Evolutionary conservation across 2,329 filamentous ascomycete genomes (phyloP).

Genomic region (Colletotrichum sojae): DNA sequence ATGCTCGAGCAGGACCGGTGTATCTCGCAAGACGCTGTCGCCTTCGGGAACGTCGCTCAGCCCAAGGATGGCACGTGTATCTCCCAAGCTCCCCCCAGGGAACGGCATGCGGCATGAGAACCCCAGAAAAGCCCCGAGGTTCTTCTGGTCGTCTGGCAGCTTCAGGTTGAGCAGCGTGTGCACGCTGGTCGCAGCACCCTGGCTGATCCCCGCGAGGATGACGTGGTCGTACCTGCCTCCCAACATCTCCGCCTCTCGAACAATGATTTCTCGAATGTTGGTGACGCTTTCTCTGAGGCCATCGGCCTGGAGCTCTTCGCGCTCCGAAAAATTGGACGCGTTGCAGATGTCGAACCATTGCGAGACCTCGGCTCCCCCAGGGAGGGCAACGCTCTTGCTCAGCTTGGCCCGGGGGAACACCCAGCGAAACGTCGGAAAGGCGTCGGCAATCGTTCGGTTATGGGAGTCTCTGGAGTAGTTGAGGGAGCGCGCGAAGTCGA

Average conservation of each 20-base stretch:
- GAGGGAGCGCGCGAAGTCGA: constrained; percentile 51
- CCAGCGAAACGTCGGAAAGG: constrained; percentile 63
- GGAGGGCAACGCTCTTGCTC: constrained; percentile 45
- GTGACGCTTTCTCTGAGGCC: constrained; percentile 57
- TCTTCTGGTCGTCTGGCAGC: constrained; percentile 37
- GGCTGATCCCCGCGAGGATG: constrained; percentile 62
- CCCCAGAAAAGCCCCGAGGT: constrained; percentile 54
- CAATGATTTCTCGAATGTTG: constrained; percentile 50
- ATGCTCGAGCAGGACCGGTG: constrained; percentile 61
- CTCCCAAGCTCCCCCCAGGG: constrained; percentile 47
- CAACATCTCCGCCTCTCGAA: constrained; percentile 52
- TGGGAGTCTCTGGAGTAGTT: constrained; percentile 49
- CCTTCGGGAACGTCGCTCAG: constrained; percentile 45
- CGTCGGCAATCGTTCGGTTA: constrained; percentile 52
- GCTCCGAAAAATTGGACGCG: constrained; percentile 54
- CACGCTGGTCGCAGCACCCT: constrained; percentile 59
- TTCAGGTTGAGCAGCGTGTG: constrained; percentile 55
- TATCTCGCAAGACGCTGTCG: constrained; percentile 54
- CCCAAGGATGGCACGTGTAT: constrained; percentile 51
- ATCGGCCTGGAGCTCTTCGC: constrained; percentile 58
- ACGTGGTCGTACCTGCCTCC: constrained; percentile 55
- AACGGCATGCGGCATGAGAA: constrained; percentile 56
- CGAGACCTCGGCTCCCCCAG: constrained; percentile 39
- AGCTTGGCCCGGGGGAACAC: constrained; percentile 62
- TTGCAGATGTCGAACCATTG: constrained; percentile 69